phyloP scores from a whole-genome alignment of 2,329 filamentous ascomycete genomes.

The Colletotrichum liriopes region DNA sequence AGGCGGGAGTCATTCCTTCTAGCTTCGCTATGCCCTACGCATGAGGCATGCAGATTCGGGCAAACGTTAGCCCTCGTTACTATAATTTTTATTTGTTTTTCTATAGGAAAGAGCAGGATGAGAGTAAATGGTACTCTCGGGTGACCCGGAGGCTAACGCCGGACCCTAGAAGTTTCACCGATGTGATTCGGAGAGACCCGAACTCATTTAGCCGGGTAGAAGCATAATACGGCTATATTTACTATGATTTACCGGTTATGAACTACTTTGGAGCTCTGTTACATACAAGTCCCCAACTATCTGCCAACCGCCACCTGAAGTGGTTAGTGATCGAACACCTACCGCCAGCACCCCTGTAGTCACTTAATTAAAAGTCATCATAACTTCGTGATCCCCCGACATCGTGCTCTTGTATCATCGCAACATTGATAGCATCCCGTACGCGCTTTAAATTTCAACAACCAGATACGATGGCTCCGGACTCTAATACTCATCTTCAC shows the following conservation, averaged over 20 bases:
- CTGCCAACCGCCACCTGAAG: neutral
- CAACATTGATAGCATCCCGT: neutral
- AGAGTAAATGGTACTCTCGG: neutral
- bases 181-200: neutral
- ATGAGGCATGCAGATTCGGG: neutral
- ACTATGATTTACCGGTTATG: neutral
- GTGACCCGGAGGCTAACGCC: neutral
- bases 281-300: neutral
- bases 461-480: neutral
- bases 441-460: neutral
- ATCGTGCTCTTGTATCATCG: neutral
- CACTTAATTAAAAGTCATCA: conserved; percentile 15
- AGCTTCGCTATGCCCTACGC: neutral
- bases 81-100: neutral
- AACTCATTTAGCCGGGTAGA: neutral
- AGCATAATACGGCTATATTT: neutral
- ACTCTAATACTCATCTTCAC: neutral
- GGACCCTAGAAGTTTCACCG: too few relatives aligned
- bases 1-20: neutral
- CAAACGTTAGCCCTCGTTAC: neutral
- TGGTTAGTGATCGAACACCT: neutral
- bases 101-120: neutral
- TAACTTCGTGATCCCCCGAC: neutral
- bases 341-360: neutral
- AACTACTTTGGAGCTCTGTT: neutral